These are phyloP conservation scores for Blastocystis sp. DNA, from an alignment of 352 stramenopile species.

Conservation along the genomic window DNA sequence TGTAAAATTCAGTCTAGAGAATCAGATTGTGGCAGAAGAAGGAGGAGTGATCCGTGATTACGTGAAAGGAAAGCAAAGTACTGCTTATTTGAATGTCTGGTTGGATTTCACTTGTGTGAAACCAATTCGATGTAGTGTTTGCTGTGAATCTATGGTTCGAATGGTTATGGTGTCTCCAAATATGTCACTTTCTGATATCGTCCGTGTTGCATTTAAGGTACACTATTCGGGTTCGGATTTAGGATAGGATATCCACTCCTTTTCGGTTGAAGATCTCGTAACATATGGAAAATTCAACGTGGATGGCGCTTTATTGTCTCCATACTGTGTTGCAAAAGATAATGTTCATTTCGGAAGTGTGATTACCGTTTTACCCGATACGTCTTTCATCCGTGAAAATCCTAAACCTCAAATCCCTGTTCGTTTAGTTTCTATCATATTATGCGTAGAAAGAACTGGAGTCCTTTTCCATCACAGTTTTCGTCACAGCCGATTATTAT, in stretches of 20 bases:
- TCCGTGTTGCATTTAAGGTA: background rate
- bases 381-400: too few species aligned
- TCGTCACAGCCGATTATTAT: background rate
- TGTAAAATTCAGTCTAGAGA: background rate
- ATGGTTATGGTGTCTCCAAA: background rate
- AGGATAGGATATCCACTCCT: background rate
- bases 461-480: background rate
- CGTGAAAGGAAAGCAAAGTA: constrained; percentile 7
- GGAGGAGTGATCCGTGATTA: constrained; percentile 15
- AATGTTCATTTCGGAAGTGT: constrained; percentile 25
- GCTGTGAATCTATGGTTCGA: background rate
- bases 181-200: background rate
- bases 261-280: background rate
- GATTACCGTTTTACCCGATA: background rate
- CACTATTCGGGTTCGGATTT: background rate
- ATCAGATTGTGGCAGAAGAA: background rate
- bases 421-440: too few species aligned
- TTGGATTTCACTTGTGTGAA: background rate
- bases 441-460: too few species aligned
- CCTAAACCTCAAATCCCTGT: too few species aligned
- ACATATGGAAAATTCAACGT: background rate
- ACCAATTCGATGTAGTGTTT: constrained; percentile 11
- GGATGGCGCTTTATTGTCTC: background rate
- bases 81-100: background rate
- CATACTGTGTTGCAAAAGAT: background rate